Conservation (phyloP, 2,329 filamentous ascomycete species). For the Ophiocordyceps sinensis region DNA sequence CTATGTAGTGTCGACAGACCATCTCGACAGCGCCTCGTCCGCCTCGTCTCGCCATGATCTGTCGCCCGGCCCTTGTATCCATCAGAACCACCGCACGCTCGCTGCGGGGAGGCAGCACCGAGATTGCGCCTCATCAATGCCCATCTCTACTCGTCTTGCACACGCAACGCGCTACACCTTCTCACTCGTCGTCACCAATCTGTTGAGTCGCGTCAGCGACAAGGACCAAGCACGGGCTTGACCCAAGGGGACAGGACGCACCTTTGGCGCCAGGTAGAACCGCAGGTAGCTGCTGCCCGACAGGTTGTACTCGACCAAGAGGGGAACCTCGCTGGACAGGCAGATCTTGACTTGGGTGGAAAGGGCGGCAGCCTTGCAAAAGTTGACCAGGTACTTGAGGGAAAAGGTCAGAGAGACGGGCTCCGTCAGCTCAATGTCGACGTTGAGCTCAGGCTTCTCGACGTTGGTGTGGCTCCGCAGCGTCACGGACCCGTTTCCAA, state of each 20-base stretch:
- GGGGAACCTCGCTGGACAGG: conserved; percentile 88
- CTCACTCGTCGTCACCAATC: conserved; percentile 27
- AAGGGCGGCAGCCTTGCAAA: conserved; percentile 91
- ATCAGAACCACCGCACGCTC: background rate
- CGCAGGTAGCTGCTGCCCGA: conserved; percentile 75
- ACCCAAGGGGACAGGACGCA: conserved; percentile 26
- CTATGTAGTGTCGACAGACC: background rate
- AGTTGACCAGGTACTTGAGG: conserved; percentile 98
- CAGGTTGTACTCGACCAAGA: conserved; percentile 84
- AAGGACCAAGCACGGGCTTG: conserved; percentile 8
- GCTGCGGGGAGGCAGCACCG: background rate
- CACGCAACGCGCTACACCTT: conserved; percentile 2
- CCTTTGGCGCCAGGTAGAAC: conserved; percentile 98
- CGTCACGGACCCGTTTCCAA: conserved; percentile 87
- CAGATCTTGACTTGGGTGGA: conserved; percentile 77
- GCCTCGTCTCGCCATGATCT: background rate
- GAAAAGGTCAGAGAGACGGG: conserved; percentile 93
- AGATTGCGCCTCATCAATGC: conserved; percentile 2
- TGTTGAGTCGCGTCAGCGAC: conserved; percentile 3
- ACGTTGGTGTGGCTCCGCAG: conserved; percentile 78
- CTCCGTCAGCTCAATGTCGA: conserved; percentile 82
- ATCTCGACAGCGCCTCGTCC: background rate
- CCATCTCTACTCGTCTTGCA: conserved; percentile 4
- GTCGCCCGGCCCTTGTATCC: background rate
- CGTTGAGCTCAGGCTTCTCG: conserved; percentile 74